Evolutionary conservation across 2,329 filamentous ascomycete species (phyloP).

Genomic region (Diaporthe longicolla): DNA sequence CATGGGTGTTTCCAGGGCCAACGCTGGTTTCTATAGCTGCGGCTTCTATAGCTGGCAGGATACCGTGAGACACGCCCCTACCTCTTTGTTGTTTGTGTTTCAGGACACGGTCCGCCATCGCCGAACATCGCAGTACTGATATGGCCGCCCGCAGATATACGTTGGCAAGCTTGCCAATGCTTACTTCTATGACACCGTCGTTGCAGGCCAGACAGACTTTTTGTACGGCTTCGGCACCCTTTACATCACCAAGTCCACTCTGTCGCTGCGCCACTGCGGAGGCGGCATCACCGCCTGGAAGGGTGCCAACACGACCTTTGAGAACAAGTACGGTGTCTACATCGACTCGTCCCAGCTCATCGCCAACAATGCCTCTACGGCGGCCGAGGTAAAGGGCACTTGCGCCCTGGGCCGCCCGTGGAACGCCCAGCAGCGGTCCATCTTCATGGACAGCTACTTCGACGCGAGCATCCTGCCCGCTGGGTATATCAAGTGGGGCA

Average conservation of each 20-base stretch:
- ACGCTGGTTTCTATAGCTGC: conserved; percentile 76
- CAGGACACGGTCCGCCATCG: not conserved
- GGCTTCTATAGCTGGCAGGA: conserved; percentile 79
- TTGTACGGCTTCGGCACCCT: conserved; percentile 77
- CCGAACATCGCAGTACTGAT: not conserved
- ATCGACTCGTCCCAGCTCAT: conserved; percentile 68
- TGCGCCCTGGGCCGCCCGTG: conserved; percentile 75
- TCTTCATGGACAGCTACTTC: conserved; percentile 69
- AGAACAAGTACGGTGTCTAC: conserved; percentile 78
- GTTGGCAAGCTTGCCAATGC: conserved; percentile 76
- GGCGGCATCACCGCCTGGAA: conserved; percentile 81
- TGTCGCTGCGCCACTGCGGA: conserved; percentile 72
- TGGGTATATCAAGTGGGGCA: conserved; percentile 70
- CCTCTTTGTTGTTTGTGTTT: not conserved
- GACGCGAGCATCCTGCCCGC: conserved; percentile 64
- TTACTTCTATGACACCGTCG: conserved; percentile 72
- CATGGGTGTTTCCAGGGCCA: conserved; percentile 72
- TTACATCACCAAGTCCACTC: conserved; percentile 68
- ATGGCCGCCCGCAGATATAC: conserved; percentile 64
- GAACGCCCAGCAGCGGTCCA: conserved; percentile 69
- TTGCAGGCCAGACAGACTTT: conserved; percentile 78
- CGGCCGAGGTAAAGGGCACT: conserved; percentile 53
- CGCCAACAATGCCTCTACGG: conserved; percentile 66
- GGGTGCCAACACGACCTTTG: conserved; percentile 73
- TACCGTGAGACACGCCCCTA: conserved; percentile 59